phyloP scores from a whole-genome alignment of 2,329 filamentous ascomycete genomes.

The Verticillium zaregamsianum region DNA sequence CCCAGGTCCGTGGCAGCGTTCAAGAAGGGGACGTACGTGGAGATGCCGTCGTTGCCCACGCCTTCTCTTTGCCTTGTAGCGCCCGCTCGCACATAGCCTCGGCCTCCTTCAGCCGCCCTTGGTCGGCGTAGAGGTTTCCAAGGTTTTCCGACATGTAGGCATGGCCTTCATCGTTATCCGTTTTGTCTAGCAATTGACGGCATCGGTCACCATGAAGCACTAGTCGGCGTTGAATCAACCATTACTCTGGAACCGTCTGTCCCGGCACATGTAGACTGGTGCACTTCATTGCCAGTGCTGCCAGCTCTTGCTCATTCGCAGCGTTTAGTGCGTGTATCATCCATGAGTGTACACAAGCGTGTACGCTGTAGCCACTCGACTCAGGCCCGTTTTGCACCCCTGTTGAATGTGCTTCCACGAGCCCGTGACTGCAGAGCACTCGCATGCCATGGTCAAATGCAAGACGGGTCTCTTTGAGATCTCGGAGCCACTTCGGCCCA shows the following conservation, averaged over 20 bases:
- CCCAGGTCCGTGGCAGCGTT: too few relatives aligned
- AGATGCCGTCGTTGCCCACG: too few relatives aligned
- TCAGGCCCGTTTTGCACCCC: not conserved
- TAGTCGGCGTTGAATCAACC: constrained; percentile 14
- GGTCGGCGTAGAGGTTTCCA: not conserved
- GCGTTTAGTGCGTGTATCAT: constrained; percentile 21
- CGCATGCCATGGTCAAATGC: not conserved
- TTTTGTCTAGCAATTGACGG: not conserved
- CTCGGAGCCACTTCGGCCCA: not conserved
- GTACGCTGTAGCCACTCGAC: constrained; percentile 24
- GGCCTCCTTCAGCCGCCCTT: constrained; percentile 18
- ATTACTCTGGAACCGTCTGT: constrained; percentile 4
- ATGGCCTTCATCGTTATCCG: not conserved
- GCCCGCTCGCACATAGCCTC: constrained; percentile 21
- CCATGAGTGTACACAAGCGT: constrained; percentile 29
- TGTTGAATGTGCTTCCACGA: not conserved
- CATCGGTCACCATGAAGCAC: constrained; percentile 16
- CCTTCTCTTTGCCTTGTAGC: constrained; percentile 20
- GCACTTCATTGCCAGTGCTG: constrained; percentile 6
- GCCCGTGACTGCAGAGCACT: not conserved
- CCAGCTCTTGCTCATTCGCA: not conserved
- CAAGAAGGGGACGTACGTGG: too few relatives aligned
- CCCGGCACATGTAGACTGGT: constrained; percentile 8
- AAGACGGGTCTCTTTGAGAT: not conserved
- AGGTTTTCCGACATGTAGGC: not conserved